These are phyloP conservation scores for Colletotrichum tanaceti DNA, from an alignment of 2,329 filamentous ascomycete species.

Conservation along the genomic window DNA sequence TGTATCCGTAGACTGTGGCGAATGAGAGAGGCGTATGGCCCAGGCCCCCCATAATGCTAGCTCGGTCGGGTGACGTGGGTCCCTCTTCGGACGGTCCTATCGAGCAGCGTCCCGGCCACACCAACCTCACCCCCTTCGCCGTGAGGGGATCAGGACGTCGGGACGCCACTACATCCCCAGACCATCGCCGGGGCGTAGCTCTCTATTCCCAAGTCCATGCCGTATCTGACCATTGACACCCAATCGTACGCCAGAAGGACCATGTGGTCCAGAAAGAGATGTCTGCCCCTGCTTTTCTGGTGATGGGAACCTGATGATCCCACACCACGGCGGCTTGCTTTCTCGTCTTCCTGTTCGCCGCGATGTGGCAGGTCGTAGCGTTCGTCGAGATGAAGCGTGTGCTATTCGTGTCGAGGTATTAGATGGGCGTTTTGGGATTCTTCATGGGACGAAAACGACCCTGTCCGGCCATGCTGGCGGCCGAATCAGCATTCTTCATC, in stretches of 20 bases:
- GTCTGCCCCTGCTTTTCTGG: slow-evolving; percentile 6
- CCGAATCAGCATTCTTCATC: slow-evolving; percentile 26
- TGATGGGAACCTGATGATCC: slow-evolving; percentile 10
- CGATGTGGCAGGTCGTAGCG: neutral
- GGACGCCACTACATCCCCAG: slow-evolving; percentile 9
- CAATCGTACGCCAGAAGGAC: slow-evolving; percentile 25
- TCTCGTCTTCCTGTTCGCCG: slow-evolving; percentile 17
- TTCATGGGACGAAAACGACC: neutral
- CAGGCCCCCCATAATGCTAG: slow-evolving; percentile 3
- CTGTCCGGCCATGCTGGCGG: slow-evolving; percentile 2
- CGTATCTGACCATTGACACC: slow-evolving; percentile 25
- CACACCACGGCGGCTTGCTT: neutral
- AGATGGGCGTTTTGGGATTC: neutral
- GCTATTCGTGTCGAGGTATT: slow-evolving; percentile 1
- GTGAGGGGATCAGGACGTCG: slow-evolving; percentile 1
- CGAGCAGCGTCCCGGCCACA: slow-evolving; percentile 14
- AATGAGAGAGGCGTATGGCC: slow-evolving; percentile 16
- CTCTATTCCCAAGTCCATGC: slow-evolving; percentile 3
- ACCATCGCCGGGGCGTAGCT: neutral
- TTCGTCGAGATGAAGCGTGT: neutral
- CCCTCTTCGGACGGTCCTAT: slow-evolving; percentile 23
- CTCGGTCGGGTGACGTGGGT: slow-evolving; percentile 35
- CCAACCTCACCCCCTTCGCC: slow-evolving; percentile 15
- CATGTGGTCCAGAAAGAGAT: slow-evolving; percentile 21
- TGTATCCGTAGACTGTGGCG: slow-evolving; percentile 10